Evolutionary conservation across 257 asterid species (phyloP).

Genomic region (Thymus mandschuricus): DNA sequence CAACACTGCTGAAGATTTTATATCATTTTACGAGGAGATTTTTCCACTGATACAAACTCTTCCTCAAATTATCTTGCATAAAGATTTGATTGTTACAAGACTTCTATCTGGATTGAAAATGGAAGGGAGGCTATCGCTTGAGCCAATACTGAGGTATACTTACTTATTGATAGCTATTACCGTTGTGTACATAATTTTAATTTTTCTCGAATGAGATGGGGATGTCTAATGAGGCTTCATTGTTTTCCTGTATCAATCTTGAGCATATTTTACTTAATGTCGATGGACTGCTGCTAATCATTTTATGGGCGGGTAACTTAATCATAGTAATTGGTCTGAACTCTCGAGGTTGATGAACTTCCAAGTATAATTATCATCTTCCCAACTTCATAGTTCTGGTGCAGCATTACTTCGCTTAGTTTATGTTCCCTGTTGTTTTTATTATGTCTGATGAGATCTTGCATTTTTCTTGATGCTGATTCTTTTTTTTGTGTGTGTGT

Average conservation of each 20-base stretch:
- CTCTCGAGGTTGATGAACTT: slow-evolving; percentile 14
- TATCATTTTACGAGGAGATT: slow-evolving; percentile 79
- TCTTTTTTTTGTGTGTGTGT: not conserved
- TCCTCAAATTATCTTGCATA: slow-evolving; percentile 85
- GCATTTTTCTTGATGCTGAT: slow-evolving; percentile 14
- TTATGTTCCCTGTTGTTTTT: slow-evolving; percentile 10
- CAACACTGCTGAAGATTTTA: slow-evolving; percentile 90
- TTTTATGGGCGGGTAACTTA: not conserved
- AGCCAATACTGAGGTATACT: slow-evolving; percentile 78
- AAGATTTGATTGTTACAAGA: slow-evolving; percentile 60
- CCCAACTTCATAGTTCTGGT: slow-evolving; percentile 8
- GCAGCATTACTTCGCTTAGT: not conserved
- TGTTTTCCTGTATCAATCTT: slow-evolving; percentile 5
- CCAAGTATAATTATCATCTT: not conserved
- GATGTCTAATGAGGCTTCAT: not conserved
- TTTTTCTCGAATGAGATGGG: slow-evolving; percentile 13
- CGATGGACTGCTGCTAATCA: not conserved
- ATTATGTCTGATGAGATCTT: slow-evolving; percentile 9
- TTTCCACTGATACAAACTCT: slow-evolving; percentile 88
- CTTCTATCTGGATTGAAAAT: slow-evolving; percentile 68
- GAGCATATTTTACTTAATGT: not conserved
- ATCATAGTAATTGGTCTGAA: not conserved
- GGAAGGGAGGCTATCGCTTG: slow-evolving; percentile 78
- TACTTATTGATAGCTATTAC: not conserved
- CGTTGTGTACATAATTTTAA: not conserved